Base-by-base conservation (phyloP, 305 asterid genomes). In the Solanum hybrid region DNA sequence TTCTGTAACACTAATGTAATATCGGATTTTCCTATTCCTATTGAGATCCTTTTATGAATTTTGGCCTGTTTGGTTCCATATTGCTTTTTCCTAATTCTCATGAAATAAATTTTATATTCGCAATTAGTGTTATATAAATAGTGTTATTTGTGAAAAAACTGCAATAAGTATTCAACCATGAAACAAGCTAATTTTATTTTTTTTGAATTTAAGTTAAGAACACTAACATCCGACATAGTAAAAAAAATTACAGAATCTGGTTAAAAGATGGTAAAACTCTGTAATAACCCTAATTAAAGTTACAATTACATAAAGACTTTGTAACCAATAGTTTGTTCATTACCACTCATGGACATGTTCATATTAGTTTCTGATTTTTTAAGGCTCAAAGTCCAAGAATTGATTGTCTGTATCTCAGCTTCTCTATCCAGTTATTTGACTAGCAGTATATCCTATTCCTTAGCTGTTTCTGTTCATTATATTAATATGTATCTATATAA, bases 351-450 rank as follows among this genome's bases (percentile, higher is more conserved):
- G 11, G 14, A 81, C 68, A 37, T 37, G 65, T 37, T 80, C 34
- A 81, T 81, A 24, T 15, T 13, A 39, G 87, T 82, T 26, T 82
- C 0, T 82, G 70, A 39, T 45, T 83, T 83, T 83, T 41, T 0
- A 83, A 81, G 87, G 87, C 5, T 83, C 87, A 45, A 45, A 83
- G 73, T 45, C 73, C 87, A 83, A 41, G 27, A 83, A 83, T 51
- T 83, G 87, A 41, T 83, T 83, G 41, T 84, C 31, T 84, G 76
- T 29, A 31, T 20, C 88, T 31, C 22, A 84, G 22, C 41, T 51
- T 31, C 76, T 84, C 75, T 51, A 17, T 84, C 41, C 41, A 0
- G 33, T 84, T 6, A 84, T 84, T 31, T 51, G 41, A 84, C 76
- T 84, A 2, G 24, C 2, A 82, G 17, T 1, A 84, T 51, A 2